Base-by-base conservation (phyloP, 176 grass and related monocot genomes). In the Triticum monococcum region DNA sequence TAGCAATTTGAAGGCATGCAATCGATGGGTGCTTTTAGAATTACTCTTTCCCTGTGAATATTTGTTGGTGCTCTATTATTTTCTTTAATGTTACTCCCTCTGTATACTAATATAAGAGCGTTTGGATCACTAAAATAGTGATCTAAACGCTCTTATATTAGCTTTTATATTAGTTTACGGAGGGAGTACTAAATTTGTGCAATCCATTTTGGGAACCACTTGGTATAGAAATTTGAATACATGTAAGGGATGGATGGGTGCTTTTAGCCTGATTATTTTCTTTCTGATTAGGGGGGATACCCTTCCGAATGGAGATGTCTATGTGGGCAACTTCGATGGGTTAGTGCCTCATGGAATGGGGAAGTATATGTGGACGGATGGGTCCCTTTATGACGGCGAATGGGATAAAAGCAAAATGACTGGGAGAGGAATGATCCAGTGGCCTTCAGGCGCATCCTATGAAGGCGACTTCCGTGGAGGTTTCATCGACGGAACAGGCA, bases 401-500 rank as follows among this genome's bases (percentile, higher is more conserved):
- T 98, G 97, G 97, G 93, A 96, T 84, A 87, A 89, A 79, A 92
- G 86, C 70, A 96, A 92, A 84, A 94, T 98, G 81, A 96, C 87
- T 25, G 97, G 97, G 24, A 82, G 70, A 87, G 94, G 97, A 89
- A 31, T 52, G 62, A 79, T 96, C 84, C 75, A 83, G 45, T 94
- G 97, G 97, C 84, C 89, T 87, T 96, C 93, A 74, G 92, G 93
- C 8, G 86, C 90, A 57, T 87, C 78, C 75, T 98, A 98, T 50
- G 94, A 94, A 88, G 97, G 97, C 24, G 97, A 96, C 79, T 12
- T 98, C 23, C 74, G 87, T 54, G 97, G 94, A 91, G 93, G 94
- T 72, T 98, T 98, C 79, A 86, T 98, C 31, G 93, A 98, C 31
- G 97, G 97, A 68, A 64, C 88, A 28, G 97, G 97, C 25, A 98